Evolutionary conservation across 1,139 yeast species (phyloP).

Genomic region (Debaryomyces coudertii): DNA sequence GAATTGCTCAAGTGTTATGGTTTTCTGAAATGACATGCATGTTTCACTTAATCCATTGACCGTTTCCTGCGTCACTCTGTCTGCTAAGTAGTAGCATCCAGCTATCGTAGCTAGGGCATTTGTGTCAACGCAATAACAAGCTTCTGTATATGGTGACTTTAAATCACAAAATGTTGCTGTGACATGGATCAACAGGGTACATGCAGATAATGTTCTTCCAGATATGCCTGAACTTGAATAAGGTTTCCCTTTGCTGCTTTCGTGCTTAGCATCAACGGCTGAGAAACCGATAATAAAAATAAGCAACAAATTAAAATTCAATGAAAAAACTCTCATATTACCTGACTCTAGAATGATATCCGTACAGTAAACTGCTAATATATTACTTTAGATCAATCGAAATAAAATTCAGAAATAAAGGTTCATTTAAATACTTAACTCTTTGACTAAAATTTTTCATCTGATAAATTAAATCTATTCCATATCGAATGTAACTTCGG

Average conservation of each 20-base stretch:
- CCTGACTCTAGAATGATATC: too few species aligned
- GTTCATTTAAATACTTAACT: background rate
- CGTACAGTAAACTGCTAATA: too few species aligned
- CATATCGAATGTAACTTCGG: background rate
- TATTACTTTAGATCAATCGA: too few species aligned
- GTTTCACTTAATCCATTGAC: conserved; percentile 11
- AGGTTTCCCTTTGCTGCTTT: conserved; percentile 12
- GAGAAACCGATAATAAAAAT: background rate
- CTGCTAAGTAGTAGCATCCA: conserved; percentile 17
- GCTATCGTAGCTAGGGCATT: conserved; percentile 21
- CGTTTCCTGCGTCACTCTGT: conserved; percentile 9
- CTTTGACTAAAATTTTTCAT: background rate
- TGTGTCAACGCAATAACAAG: conserved; percentile 18
- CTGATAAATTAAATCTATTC: background rate
- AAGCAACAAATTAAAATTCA: background rate
- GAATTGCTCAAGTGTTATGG: conserved; percentile 21
- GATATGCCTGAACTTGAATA: conserved; percentile 14
- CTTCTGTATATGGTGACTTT: conserved; percentile 6
- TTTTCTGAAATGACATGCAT: conserved; percentile 17
- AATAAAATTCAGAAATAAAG: background rate
- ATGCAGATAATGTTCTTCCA: conserved; percentile 19
- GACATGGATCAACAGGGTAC: conserved; percentile 14
- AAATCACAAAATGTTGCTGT: conserved; percentile 21
- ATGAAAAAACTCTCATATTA: background rate
- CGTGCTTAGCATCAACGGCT: background rate